Percentiles rank a stretch among this genome's conserved stretches.
Conservation (phyloP, 2,329 filamentous ascomycete species). For the Ceratocystis destructans region DNA sequence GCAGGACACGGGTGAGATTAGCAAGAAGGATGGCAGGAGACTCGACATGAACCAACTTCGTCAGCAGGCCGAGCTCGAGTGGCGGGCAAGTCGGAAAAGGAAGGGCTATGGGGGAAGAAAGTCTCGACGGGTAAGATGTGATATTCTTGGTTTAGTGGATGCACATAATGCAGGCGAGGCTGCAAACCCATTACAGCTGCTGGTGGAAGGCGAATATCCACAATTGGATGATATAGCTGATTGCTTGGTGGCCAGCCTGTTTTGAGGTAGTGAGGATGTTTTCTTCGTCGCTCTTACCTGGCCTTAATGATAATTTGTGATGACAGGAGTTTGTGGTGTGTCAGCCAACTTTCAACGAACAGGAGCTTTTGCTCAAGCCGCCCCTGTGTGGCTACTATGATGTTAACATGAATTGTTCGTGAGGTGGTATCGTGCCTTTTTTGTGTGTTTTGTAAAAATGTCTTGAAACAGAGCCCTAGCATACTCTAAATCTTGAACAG, state of each 20-base stretch:
- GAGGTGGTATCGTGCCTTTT: too few species aligned
- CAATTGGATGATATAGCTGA: neutral
- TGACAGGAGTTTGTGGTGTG: too few species aligned
- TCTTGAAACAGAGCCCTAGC: too few species aligned
- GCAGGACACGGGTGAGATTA: constrained; percentile 58
- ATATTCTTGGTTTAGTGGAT: neutral
- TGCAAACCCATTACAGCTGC: neutral
- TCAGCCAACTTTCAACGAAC: too few species aligned
- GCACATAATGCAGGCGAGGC: neutral
- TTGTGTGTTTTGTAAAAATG: too few species aligned
- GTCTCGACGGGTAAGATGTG: neutral
- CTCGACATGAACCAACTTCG: constrained; percentile 21
- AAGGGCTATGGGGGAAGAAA: neutral
- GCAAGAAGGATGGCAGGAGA: constrained; percentile 33
- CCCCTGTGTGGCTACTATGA: too few species aligned
- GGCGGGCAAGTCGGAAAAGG: neutral
- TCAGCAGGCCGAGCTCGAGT: neutral
- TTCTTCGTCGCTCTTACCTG: neutral
- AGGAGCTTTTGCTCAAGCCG: too few species aligned
- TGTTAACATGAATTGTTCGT: too few species aligned
- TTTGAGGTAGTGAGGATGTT: neutral
- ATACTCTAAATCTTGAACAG: too few species aligned
- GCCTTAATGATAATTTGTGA: too few species aligned
- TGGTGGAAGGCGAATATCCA: neutral
- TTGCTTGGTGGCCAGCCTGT: neutral